Conservation (phyloP, 192 early-diverging fungal genomes). For the Lunasporangiospora selenospora region DNA sequence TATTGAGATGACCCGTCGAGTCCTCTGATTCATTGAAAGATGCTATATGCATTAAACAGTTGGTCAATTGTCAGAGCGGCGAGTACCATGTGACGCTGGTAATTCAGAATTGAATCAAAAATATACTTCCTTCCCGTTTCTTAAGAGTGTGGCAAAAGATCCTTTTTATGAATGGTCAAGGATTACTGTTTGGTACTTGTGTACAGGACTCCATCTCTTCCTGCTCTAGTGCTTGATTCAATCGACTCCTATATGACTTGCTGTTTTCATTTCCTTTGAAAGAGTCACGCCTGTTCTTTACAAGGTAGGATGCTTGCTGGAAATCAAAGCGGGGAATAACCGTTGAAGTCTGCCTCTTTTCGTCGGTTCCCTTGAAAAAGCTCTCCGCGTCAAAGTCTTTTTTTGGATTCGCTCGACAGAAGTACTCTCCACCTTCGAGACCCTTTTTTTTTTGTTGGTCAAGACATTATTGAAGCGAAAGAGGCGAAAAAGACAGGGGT, state of each 20-base stretch:
- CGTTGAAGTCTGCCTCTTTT: slow-evolving; percentile 2
- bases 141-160: slow-evolving; percentile 6
- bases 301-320: slow-evolving; percentile 4
- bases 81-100: background rate
- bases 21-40: too few relatives aligned
- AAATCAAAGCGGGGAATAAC: slow-evolving; percentile 13
- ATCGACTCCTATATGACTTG: slow-evolving; percentile 6
- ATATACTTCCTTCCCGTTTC: slow-evolving; percentile 1
- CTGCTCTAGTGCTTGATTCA: slow-evolving; percentile 4
- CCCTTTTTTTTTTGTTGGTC: too few relatives aligned
- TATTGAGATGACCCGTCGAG: too few relatives aligned
- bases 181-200: slow-evolving; percentile 2
- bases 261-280: slow-evolving; percentile 7
- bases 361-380: slow-evolving; percentile 3
- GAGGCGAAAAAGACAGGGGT: too few relatives aligned
- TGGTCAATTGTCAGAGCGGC: too few relatives aligned
- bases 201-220: background rate
- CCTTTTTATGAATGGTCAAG: slow-evolving; percentile 11
- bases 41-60: too few relatives aligned
- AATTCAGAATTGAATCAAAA: background rate
- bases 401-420: background rate
- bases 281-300: background rate
- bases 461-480: too few relatives aligned
- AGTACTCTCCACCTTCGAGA: slow-evolving; percentile 9
- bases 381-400: slow-evolving; percentile 6